Evolutionary conservation across 2,329 filamentous ascomycete genomes (phyloP).

Genomic region (Arthroderma sp.): DNA sequence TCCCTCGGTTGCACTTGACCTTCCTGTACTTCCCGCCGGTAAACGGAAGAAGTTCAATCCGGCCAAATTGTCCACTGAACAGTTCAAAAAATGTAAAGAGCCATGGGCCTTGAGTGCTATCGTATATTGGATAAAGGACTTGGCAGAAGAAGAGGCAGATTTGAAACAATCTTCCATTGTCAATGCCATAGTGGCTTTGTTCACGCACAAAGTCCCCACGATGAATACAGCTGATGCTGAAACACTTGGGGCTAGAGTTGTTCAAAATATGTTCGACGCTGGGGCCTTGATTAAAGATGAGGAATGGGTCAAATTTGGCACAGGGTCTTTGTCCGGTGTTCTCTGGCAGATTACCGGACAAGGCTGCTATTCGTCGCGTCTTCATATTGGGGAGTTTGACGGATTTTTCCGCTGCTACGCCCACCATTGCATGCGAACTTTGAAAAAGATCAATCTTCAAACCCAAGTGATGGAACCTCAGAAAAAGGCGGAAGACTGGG

Average conservation of each 20-base stretch:
- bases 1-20: slow-evolving; percentile 55
- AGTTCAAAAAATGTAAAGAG: slow-evolving; percentile 74
- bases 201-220: slow-evolving; percentile 88
- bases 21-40: slow-evolving; percentile 68
- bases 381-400: slow-evolving; percentile 52
- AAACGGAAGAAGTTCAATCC: slow-evolving; percentile 75
- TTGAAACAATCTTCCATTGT: slow-evolving; percentile 72
- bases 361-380: slow-evolving; percentile 76
- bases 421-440: slow-evolving; percentile 79
- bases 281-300: slow-evolving; percentile 75
- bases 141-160: slow-evolving; percentile 85
- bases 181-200: slow-evolving; percentile 76
- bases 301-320: slow-evolving; percentile 92
- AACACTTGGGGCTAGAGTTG: slow-evolving; percentile 62
- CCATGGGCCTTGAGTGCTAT: slow-evolving; percentile 92
- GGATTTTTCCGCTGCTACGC: slow-evolving; percentile 76
- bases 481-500: slow-evolving; percentile 69
- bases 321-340: slow-evolving; percentile 70
- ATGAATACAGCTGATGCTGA: slow-evolving; percentile 98
- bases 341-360: slow-evolving; percentile 83
- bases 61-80: slow-evolving; percentile 62
- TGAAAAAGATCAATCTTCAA: slow-evolving; percentile 87
- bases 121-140: slow-evolving; percentile 69
- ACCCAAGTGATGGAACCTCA: slow-evolving; percentile 56
- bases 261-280: slow-evolving; percentile 64